Evolutionary conservation across 2,329 filamentous ascomycete species (phyloP), one percentile per base, ranked within the genome.

Genomic region (Colletotrichum destructivum): DNA sequence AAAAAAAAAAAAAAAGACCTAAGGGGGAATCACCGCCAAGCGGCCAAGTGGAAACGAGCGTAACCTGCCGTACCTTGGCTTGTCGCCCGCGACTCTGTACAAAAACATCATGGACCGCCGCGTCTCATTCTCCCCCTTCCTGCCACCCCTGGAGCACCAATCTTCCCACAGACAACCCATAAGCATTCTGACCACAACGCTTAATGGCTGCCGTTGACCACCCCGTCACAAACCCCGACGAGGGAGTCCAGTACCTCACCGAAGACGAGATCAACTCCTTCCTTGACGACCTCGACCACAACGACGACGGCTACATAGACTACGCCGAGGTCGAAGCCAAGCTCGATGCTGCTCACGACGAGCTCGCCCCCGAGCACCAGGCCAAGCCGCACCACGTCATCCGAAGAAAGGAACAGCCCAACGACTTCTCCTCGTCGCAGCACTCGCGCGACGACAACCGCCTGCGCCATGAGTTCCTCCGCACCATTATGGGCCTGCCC

Each of bases 321-420:
- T 88, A 88, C 75, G 77, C 77, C 64, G 87, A 89, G 73, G 75
- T 89, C 40, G 87, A 88, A 75, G 80, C 79, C 5, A 88, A 88
- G 72, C 82, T 90, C 2, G 86, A 89, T 51, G 77, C 86, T 49
- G 85, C 88, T 1, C 84, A 88, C 77, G 79, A 86, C 49, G 83
- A 88, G 74, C 81, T 90, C 61, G 82, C 83, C 5, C 85, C 86
- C 0, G 31, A 46, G 35, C 35, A 49, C 9, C 81, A 85, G 63
- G 79, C 85, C 3, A 79, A 83, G 63, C 78, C 81, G 16, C 84
- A 89, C 71, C 79, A 88, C 70, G 78, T 87, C 77, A 84, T 75
- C 78, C 84, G 75, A 73, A 77, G 66, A 35, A 77, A 75, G 74
- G 26, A 23, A 13, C 57, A 78, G 77, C 75, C 80, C 78, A 63